phyloP scores from a whole-genome alignment of 768 basidiomycete species.

The Punctularia strigosozonata region DNA sequence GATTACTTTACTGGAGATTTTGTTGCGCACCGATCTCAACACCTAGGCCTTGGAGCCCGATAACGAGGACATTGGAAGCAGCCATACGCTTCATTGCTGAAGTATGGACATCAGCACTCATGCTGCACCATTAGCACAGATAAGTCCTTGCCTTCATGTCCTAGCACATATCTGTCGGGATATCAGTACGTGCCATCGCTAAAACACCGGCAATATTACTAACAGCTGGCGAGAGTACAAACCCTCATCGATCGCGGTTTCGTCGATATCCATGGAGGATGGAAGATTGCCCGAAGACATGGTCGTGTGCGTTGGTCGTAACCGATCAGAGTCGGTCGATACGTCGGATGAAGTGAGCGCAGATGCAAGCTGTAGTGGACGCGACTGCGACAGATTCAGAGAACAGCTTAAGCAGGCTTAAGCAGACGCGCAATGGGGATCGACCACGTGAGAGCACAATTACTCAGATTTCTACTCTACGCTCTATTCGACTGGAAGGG shows the following conservation, averaged over 20 bases:
- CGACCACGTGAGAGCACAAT: no score
- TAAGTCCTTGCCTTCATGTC: conserved; percentile 73
- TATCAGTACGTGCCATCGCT: conserved; percentile 8
- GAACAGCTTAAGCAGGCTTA: background rate
- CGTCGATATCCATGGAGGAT: conserved; percentile 76
- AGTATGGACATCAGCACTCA: conserved; percentile 9
- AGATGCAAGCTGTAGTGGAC: no score
- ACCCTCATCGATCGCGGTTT: conserved; percentile 84
- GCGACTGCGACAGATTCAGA: no score
- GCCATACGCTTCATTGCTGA: conserved; percentile 99
- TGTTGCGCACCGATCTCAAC: conserved; percentile 90
- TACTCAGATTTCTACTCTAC: no score
- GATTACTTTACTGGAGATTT: no score
- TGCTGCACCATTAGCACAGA: background rate
- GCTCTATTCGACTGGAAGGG: no score
- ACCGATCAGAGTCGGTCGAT: no score
- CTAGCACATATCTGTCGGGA: conserved; percentile 72
- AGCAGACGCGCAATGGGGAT: background rate
- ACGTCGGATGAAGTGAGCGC: background rate
- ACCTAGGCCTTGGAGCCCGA: conserved; percentile 86
- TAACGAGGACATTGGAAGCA: conserved; percentile 84
- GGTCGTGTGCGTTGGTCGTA: background rate
- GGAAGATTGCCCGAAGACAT: conserved; percentile 27
- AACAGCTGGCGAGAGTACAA: conserved; percentile 90
- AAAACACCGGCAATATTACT: conserved; percentile 21